Conservation (phyloP, 163 green algal genomes). For the Scenedesmus sp. region DNA sequence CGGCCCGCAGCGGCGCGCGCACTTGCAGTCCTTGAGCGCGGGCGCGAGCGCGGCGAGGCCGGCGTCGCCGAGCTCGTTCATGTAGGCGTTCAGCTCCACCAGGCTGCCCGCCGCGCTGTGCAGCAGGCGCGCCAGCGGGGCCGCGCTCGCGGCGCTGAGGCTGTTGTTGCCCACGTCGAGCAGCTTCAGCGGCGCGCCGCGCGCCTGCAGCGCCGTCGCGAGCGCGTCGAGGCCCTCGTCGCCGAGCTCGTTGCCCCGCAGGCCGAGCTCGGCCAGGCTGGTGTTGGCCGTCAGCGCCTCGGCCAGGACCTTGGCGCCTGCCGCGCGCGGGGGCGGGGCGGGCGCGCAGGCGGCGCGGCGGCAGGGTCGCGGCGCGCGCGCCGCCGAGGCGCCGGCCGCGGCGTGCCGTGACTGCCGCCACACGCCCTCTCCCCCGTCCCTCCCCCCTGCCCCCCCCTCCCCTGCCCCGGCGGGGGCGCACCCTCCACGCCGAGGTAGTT, state of each 20-base stretch:
- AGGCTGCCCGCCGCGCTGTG: constrained; percentile 65
- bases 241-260: constrained; percentile 94
- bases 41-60: constrained; percentile 69
- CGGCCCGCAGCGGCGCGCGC: no score
- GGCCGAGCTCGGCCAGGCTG: constrained; percentile 78
- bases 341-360: no score
- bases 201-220: constrained; percentile 73
- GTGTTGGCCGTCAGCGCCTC: constrained; percentile 84
- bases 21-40: constrained; percentile 46
- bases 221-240: constrained; percentile 85
- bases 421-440: no score
- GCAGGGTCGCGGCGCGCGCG: no score
- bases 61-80: constrained; percentile 94
- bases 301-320: constrained; percentile 74
- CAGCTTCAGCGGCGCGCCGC: constrained; percentile 65
- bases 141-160: constrained; percentile 75
- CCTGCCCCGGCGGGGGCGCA: no score
- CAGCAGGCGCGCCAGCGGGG: constrained; percentile 81
- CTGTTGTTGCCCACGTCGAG: constrained; percentile 97
- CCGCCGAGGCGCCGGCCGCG: no score
- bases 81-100: constrained; percentile 94
- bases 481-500: constrained; percentile 88
- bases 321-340: no score
- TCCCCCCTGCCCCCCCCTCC: no score
- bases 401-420: no score